Evolutionary conservation across 2,329 filamentous ascomycete genomes (phyloP).

Genomic region (Atkinsonella hypoxylon): DNA sequence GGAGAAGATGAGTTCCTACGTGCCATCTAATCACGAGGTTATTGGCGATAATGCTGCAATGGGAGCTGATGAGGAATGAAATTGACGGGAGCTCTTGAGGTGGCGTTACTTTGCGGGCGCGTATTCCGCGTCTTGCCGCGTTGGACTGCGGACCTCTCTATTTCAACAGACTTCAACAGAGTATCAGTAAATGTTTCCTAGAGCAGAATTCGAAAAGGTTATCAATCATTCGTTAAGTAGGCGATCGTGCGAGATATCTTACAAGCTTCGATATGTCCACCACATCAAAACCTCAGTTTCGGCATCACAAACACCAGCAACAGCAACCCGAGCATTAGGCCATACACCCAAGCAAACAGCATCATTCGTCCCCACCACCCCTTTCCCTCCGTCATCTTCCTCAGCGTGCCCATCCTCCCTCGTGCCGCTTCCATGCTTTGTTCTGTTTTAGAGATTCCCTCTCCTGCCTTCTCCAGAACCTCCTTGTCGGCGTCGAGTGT

Average conservation of each 20-base stretch:
- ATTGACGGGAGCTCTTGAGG: not conserved
- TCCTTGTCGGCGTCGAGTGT: conserved; percentile 63
- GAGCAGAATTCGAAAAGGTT: not conserved
- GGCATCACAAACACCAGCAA: conserved; percentile 76
- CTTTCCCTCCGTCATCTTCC: conserved; percentile 73
- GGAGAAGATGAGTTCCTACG: not conserved
- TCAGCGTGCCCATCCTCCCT: conserved; percentile 63
- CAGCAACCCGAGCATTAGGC: conserved; percentile 65
- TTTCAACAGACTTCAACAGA: not conserved
- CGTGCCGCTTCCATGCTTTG: conserved; percentile 65
- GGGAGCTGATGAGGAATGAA: not conserved
- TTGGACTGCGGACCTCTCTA: too few species aligned
- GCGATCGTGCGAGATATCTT: not conserved
- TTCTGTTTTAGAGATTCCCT: conserved; percentile 67
- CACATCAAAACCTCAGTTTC: conserved; percentile 66
- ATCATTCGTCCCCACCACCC: conserved; percentile 79
- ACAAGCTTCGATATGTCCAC: not conserved
- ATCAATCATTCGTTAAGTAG: not conserved
- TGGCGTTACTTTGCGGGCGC: not conserved
- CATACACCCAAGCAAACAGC: conserved; percentile 75
- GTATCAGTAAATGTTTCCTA: not conserved
- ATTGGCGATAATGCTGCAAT: not conserved
- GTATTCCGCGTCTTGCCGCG: too few species aligned
- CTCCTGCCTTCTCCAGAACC: conserved; percentile 56
- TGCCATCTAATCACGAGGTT: not conserved